phyloP scores from a whole-genome alignment of 73 alveolate genomes.

The Tetrahymena elliotti region DNA sequence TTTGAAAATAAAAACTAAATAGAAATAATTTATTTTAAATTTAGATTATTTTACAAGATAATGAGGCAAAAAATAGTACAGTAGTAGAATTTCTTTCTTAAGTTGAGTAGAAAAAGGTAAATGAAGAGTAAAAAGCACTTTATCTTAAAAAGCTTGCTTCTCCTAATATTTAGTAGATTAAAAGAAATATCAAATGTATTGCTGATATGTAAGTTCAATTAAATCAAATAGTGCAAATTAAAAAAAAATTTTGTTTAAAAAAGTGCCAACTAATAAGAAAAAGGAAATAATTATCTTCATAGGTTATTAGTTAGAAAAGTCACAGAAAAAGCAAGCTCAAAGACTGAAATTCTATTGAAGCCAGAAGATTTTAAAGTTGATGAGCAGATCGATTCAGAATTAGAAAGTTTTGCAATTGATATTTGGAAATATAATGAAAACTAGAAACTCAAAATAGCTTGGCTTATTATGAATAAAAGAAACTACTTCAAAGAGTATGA shows the following conservation, averaged over 20 bases:
- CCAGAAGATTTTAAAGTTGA: not conserved
- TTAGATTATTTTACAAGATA: not conserved
- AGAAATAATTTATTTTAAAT: not conserved
- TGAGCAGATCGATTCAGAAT: not conserved
- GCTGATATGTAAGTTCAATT: not conserved
- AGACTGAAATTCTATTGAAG: not conserved
- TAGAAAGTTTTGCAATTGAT: not conserved
- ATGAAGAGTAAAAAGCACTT: not conserved
- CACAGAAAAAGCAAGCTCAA: not conserved
- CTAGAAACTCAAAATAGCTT: not conserved
- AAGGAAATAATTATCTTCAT: not conserved
- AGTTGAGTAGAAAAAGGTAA: not conserved
- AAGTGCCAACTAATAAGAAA: not conserved
- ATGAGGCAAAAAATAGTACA: not conserved
- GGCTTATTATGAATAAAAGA: not conserved
- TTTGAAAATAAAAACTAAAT: not conserved
- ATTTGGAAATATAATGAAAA: not conserved
- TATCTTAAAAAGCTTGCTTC: not conserved
- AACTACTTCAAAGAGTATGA: constrained; percentile 1
- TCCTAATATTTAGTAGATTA: not conserved
- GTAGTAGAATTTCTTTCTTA: not conserved
- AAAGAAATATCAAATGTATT: not conserved
- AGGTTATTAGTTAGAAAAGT: not conserved
- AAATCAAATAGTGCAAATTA: not conserved
- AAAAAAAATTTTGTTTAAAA: not conserved